Conservation (phyloP, 371 early-diverging fungal species). For the Rhizoclosmatium hyalinum region DNA sequence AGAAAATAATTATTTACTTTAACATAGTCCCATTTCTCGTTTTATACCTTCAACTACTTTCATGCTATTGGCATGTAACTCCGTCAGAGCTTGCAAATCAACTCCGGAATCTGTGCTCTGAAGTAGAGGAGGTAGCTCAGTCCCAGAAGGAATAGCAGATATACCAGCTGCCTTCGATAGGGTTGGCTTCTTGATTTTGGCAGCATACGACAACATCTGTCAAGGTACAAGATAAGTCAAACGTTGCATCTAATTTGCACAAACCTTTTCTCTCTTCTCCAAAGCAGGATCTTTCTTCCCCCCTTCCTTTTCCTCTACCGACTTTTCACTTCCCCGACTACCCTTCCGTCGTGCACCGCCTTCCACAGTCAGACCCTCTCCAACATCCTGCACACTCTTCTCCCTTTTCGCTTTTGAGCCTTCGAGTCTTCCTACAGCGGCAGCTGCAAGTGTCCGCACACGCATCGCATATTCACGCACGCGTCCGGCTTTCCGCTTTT, state of each 20-base stretch:
- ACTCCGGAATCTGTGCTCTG: conserved; percentile 13
- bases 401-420: neutral
- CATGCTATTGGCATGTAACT: conserved; percentile 6
- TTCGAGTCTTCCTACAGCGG: neutral
- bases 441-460: neutral
- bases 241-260: neutral
- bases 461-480: neutral
- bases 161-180: conserved; percentile 20
- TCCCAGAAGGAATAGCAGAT: neutral
- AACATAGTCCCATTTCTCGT: conserved; percentile 25
- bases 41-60: conserved; percentile 22
- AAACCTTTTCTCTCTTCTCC: conserved; percentile 11
- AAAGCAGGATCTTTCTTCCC: conserved; percentile 2
- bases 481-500: conserved; percentile 2
- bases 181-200: conserved; percentile 20
- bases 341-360: neutral
- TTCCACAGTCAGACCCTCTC: neutral
- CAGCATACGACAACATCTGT: conserved; percentile 20
- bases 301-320: neutral
- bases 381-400: neutral
- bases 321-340: neutral
- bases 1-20: neutral
- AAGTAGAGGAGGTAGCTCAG: neutral
- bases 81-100: conserved; percentile 11
- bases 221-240: neutral